Evolutionary conservation across 2,329 filamentous ascomycete species (phyloP).

Genomic region (Cladosporium sp.): DNA sequence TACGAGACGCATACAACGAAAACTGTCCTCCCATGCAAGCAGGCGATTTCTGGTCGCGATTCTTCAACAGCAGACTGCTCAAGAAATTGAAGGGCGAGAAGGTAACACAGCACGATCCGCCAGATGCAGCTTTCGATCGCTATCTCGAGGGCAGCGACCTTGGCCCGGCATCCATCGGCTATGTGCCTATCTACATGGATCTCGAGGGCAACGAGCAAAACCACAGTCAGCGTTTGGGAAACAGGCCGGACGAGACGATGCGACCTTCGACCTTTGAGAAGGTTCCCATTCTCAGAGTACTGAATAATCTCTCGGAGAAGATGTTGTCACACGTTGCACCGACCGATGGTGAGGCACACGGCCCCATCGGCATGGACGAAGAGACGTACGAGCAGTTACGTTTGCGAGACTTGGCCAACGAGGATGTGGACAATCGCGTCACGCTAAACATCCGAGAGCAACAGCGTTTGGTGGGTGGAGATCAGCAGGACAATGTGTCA

Average conservation of each 20-base stretch:
- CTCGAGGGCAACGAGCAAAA: slow-evolving; percentile 94
- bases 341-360: slow-evolving; percentile 68
- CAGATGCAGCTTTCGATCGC: slow-evolving; percentile 79
- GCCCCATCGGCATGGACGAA: slow-evolving; percentile 68
- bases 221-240: slow-evolving; percentile 81
- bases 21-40: slow-evolving; percentile 71
- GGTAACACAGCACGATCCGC: slow-evolving; percentile 72
- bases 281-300: slow-evolving; percentile 81
- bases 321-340: slow-evolving; percentile 86
- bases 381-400: slow-evolving; percentile 72
- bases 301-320: slow-evolving; percentile 91
- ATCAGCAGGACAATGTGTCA: slow-evolving; percentile 41
- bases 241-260: slow-evolving; percentile 89
- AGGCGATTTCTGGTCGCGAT: slow-evolving; percentile 85
- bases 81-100: slow-evolving; percentile 92
- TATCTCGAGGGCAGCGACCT: slow-evolving; percentile 71
- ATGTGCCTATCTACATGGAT: slow-evolving; percentile 87
- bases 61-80: slow-evolving; percentile 86
- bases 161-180: slow-evolving; percentile 54
- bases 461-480: slow-evolving; percentile 71
- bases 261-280: slow-evolving; percentile 71
- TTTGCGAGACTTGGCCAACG: slow-evolving; percentile 76
- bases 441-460: slow-evolving; percentile 87
- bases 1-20: slow-evolving; percentile 89
- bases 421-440: slow-evolving; percentile 73